phyloP scores from a whole-genome alignment of 1,139 yeast genomes.

The Candida labiduridarum region DNA sequence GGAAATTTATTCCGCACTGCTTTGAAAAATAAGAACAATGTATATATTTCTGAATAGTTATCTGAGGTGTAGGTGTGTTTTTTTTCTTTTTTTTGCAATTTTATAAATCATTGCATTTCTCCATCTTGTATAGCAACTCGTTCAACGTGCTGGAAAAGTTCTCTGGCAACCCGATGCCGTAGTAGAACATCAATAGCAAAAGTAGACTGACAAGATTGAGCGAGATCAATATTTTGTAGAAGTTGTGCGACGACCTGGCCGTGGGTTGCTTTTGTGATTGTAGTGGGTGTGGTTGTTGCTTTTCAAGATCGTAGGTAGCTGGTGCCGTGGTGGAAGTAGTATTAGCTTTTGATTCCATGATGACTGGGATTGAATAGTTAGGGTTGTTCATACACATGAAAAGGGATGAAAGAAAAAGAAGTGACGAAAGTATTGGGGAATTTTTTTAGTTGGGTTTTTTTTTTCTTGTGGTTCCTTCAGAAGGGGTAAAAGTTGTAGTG shows the following conservation, averaged over 20 bases:
- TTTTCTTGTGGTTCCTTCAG: too few relatives aligned
- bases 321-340: neutral
- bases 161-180: neutral
- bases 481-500: too few relatives aligned
- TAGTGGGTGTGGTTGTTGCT: neutral
- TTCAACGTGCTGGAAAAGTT: neutral
- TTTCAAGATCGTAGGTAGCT: neutral
- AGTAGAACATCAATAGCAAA: neutral
- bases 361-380: neutral
- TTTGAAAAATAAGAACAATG: neutral
- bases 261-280: neutral
- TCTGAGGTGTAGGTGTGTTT: too few relatives aligned
- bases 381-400: neutral
- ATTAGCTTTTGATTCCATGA: neutral
- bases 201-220: neutral
- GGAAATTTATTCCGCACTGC: neutral
- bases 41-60: neutral
- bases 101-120: conserved; percentile 5
- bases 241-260: neutral
- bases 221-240: neutral
- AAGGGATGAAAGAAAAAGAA: too few relatives aligned
- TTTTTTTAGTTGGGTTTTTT: too few relatives aligned
- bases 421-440: too few relatives aligned
- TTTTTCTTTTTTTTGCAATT: too few relatives aligned
- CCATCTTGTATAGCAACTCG: conserved; percentile 4